Evolutionary conservation across 2,329 filamentous ascomycete genomes (phyloP), one percentile per base, ranked within the genome.

Genomic region (Monascus ruber): DNA sequence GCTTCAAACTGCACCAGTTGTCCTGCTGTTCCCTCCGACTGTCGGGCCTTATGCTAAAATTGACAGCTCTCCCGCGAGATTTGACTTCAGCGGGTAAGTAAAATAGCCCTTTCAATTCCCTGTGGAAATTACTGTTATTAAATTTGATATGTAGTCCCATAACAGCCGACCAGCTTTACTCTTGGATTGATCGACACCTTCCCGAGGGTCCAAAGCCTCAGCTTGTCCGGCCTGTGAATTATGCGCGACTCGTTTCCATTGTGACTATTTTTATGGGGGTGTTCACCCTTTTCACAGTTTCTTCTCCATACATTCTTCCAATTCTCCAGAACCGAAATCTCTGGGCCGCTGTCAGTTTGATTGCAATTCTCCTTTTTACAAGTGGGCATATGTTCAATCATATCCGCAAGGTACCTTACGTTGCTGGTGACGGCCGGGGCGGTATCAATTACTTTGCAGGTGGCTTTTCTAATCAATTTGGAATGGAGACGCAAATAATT

Each of bases 381-480:
- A 91, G 84, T 52, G 93, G 91, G 31, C 88, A 96, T 66, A 98
- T 98, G 93, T 98, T 93, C 74, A 98, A 96, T 64, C 88, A 95
- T 58, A 98, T 98, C 57, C 79, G 93, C 52, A 89, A 91, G 62
- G 85, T 93, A 2, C 91, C 91, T 2, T 98, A 98, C 53, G 86
- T 96, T 27, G 73, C 79, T 33, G 84, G 83, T 33, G 80, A 96
- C 58, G 85, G 86, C 31, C 79, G 76, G 39, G 91, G 91, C 11
- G 87, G 87, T 4, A 77, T 98, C 45, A 84, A 68, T 56, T 96
- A 96, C 63, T 91, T 98, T 63, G 85, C 89, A 4, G 74, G 74
- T 31, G 89, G 91, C 1, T 98, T 98, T 65, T 86, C 89, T 62
- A 94, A 79, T 60, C 91, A 98, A 60, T 87, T 82, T 54, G 91